Evolutionary conservation across 352 stramenopile species (phyloP).

Genomic region (Phytophthora capsici): DNA sequence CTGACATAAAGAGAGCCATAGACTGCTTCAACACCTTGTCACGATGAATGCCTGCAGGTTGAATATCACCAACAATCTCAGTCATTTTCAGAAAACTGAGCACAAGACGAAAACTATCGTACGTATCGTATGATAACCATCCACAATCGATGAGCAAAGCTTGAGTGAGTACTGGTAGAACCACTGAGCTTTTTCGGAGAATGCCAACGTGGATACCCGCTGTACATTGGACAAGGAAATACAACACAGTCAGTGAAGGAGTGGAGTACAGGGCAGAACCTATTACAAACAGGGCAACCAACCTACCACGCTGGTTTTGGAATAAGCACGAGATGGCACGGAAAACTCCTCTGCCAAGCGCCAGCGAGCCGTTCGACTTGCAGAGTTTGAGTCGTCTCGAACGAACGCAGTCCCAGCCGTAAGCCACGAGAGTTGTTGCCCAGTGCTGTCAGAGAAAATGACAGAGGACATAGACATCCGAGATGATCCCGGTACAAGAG

Average conservation of each 20-base stretch:
- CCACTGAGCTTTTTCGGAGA: conserved; percentile 72
- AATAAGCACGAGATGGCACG: conserved; percentile 36
- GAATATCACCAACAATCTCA: not conserved
- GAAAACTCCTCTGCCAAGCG: conserved; percentile 36
- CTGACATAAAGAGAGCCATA: conserved; percentile 60
- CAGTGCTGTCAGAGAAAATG: conserved; percentile 32
- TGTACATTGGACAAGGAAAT: conserved; percentile 20
- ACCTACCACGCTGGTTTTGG: conserved; percentile 35
- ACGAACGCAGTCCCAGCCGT: conserved; percentile 41
- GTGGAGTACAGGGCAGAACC: not conserved
- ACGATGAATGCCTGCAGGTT: conserved; percentile 58
- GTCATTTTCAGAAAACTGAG: not conserved
- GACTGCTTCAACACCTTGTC: conserved; percentile 79
- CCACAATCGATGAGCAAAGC: conserved; percentile 54
- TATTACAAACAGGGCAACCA: not conserved
- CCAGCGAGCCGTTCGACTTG: conserved; percentile 22
- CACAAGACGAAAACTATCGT: conserved; percentile 15
- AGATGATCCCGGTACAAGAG: conserved; percentile 12
- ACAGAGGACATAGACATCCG: conserved; percentile 36
- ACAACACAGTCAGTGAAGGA: not conserved
- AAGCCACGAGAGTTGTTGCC: conserved; percentile 37
- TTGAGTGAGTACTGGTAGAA: conserved; percentile 74
- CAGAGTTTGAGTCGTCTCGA: conserved; percentile 32
- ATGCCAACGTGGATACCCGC: conserved; percentile 49
- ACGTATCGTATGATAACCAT: conserved; percentile 76